Evolutionary conservation across 148 eudicot species (phyloP).

Genomic region (Dianthus caryophyllus): DNA sequence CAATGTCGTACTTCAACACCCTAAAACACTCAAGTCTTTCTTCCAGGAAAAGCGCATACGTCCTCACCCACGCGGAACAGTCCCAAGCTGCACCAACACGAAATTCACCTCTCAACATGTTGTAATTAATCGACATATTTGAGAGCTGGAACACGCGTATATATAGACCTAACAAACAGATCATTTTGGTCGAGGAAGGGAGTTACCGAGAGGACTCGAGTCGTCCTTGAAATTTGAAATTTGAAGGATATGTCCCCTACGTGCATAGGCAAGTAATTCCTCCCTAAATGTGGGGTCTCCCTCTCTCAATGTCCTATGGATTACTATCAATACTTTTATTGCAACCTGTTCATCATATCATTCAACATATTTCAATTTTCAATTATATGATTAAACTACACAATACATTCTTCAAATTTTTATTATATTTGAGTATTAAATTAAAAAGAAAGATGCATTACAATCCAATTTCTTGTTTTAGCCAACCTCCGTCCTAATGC

Average conservation of each 20-base stretch:
- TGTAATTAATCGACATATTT: too few relatives aligned
- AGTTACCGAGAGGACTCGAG: constrained; percentile 80
- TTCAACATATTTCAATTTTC: not conserved
- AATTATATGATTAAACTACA: not conserved
- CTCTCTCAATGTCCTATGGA: constrained; percentile 87
- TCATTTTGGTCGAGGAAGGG: too few relatives aligned
- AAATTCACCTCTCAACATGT: too few relatives aligned
- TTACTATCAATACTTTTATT: constrained; percentile 80
- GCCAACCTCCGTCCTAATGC: constrained; percentile 80
- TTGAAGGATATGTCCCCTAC: constrained; percentile 67
- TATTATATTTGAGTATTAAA: too few relatives aligned
- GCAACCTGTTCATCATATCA: constrained; percentile 54
- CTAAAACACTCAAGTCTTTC: constrained; percentile 91
- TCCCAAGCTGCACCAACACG: constrained; percentile 70
- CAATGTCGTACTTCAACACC: constrained; percentile 74
- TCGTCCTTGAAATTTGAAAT: constrained; percentile 94
- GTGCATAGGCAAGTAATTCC: constrained; percentile 71
- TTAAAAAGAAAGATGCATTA: constrained; percentile 32
- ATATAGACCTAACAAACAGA: too few relatives aligned
- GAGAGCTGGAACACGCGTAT: too few relatives aligned
- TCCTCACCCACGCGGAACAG: constrained; percentile 95
- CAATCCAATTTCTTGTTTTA: constrained; percentile 93
- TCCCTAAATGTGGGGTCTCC: constrained; percentile 93
- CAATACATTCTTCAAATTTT: too few relatives aligned
- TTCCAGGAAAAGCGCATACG: constrained; percentile 86